Conservation (phyloP, 495 filamentous ascomycete species). For the Podospora sp. region DNA sequence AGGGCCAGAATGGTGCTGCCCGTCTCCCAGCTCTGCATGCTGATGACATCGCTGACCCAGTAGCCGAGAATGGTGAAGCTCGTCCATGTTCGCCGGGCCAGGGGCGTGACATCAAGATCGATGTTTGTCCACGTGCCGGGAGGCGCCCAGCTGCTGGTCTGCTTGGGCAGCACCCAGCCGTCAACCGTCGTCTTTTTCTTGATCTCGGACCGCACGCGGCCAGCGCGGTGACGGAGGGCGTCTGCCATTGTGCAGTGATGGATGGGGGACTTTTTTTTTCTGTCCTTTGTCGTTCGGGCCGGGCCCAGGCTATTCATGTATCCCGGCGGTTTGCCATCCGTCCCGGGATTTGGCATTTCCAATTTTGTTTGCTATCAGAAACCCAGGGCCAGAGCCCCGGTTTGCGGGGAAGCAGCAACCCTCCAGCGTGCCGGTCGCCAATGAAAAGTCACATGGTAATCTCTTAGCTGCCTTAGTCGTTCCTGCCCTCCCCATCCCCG, state of each 20-base stretch:
- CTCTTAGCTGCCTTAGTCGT: background rate
- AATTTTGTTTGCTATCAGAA: constrained; percentile 2
- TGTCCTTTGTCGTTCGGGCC: no score
- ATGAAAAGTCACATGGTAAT: background rate
- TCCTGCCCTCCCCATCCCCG: background rate
- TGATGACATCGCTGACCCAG: constrained; percentile 46
- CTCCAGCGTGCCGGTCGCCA: background rate
- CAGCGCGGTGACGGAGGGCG: background rate
- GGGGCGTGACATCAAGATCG: constrained; percentile 43
- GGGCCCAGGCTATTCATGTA: background rate
- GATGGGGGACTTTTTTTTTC: background rate
- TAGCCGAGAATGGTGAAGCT: constrained; percentile 42
- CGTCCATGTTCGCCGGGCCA: constrained; percentile 41
- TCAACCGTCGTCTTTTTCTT: constrained; percentile 29
- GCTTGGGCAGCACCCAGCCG: constrained; percentile 43
- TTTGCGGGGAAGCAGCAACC: background rate
- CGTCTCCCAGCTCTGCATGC: constrained; percentile 39
- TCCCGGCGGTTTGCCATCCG: background rate
- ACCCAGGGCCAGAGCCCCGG: background rate
- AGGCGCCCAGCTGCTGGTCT: constrained; percentile 33
- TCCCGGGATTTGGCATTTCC: background rate
- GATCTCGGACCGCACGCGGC: constrained; percentile 23
- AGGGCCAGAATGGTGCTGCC: constrained; percentile 44
- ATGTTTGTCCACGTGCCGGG: constrained; percentile 35
- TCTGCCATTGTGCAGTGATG: constrained; percentile 3